phyloP scores from a whole-genome alignment of 208 protist species.

The Leishmania tarentolae region DNA sequence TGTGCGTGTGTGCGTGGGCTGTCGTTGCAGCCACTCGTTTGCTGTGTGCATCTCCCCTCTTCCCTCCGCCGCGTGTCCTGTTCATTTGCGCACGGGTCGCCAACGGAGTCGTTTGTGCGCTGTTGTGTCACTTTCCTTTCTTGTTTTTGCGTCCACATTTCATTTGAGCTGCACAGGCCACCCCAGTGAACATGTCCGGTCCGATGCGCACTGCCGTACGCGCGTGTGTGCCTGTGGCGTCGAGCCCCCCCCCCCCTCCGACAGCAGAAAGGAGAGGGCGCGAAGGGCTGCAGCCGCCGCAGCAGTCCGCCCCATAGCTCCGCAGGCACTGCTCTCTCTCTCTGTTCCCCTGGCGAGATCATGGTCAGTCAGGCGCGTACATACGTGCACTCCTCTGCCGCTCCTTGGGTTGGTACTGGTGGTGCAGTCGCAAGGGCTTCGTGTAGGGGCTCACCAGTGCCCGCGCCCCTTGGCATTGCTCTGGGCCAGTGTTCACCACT shows the following conservation, averaged over 20 bases:
- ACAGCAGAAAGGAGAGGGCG: neutral
- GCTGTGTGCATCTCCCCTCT: neutral
- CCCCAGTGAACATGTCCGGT: neutral
- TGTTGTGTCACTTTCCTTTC: neutral
- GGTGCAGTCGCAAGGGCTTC: neutral
- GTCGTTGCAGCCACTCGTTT: neutral
- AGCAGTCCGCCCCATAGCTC: neutral
- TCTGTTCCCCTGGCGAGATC: neutral
- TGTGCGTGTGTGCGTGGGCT: neutral
- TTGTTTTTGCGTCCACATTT: neutral
- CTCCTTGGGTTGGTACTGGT: neutral
- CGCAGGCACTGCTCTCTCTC: neutral
- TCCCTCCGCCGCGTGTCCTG: no score
- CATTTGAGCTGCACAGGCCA: neutral
- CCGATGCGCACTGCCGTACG: neutral
- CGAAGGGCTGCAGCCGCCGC: neutral
- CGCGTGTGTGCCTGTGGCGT: neutral
- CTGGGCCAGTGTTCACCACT: neutral
- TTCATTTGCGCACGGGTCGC: no score
- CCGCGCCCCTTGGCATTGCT: neutral
- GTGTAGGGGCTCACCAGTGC: neutral
- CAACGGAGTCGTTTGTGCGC: no score
- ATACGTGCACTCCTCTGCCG: neutral
- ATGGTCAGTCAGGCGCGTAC: neutral
- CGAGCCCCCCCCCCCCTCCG: neutral